Evolutionary conservation across 176 grass and related monocot species (phyloP), one percentile per base, ranked within the genome.

Genomic region (Coix lacrymajobi): DNA sequence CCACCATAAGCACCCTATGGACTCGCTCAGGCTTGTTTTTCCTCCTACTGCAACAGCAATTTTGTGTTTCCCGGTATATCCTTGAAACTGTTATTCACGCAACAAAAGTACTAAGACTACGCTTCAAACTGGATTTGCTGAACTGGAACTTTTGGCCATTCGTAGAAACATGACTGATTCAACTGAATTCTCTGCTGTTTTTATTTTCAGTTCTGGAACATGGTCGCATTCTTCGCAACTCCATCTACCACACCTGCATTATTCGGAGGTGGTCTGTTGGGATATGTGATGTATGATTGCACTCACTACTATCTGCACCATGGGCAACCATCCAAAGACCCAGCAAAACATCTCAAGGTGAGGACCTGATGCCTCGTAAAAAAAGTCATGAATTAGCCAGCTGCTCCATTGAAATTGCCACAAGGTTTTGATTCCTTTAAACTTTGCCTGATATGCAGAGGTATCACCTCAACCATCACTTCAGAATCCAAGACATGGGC

Each of bases 1-100:
- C 86, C 95, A 97, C 76, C 95, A 97, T 75, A 97, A 97, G 81
- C 90, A 97, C 57, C 95, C 95, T 12, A 94, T 97, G 95, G 95
- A 97, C 28, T 89, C 88, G 1, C 92, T 97, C 67, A 87, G 92
- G 74, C 95, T 97, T 78, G 95, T 97, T 25, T 97, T 97, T 45
- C 95, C 95, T 71, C 92, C 95, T 69, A 62, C 86, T 37, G 92
- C 90, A 44, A 84, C 95, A 66, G 92, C 92, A 64, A 97, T 97
- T 70, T 67, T 97, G 49, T 94, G 90, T 87, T 69, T 91, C 61
- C 92, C 90, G 62, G 95, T 97, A 92, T 37, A 75, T 19, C 65
- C 64, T 52, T 5, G 31, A 84, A 69, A 30, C 20, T 56, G 68
- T 65, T 22, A 70, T 71, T 60, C 58, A 48, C 5, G 19, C 36